Percentiles rank a stretch among this genome's conserved stretches.
Conservation (phyloP, 2,329 filamentous ascomycete species). For the Zasmidium cellare region DNA sequence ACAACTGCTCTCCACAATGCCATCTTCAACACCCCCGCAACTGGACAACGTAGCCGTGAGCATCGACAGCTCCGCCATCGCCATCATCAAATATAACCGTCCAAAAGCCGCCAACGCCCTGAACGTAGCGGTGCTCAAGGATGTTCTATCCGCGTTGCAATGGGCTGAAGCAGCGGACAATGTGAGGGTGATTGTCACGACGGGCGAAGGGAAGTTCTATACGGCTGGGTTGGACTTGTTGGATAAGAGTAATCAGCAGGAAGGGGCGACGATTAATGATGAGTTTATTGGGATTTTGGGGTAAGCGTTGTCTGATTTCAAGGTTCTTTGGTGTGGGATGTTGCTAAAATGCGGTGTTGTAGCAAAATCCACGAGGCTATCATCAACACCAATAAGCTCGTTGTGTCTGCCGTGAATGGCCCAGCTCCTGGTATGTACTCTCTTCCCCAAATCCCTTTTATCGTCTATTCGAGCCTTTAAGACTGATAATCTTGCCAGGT, state of each 20-base stretch:
- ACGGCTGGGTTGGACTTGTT: conserved; percentile 25
- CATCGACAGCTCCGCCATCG: conserved; percentile 20
- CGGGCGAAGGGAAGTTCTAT: conserved; percentile 26
- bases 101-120: conserved; percentile 25
- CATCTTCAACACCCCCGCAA: conserved; percentile 11
- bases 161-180: conserved; percentile 17
- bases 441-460: not conserved
- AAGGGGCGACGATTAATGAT: conserved; percentile 21
- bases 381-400: conserved; percentile 22
- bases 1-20: conserved; percentile 15
- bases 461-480: too few relatives aligned
- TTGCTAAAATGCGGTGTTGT: not conserved
- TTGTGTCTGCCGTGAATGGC: conserved; percentile 24
- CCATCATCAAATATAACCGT: conserved; percentile 24
- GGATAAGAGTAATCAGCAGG: conserved; percentile 16
- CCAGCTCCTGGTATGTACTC: conserved; percentile 21
- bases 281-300: conserved; percentile 15
- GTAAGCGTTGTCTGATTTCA: not conserved
- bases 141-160: conserved; percentile 20
- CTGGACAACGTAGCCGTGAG: conserved; percentile 19
- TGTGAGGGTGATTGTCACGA: conserved; percentile 23
- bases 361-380: conserved; percentile 19
- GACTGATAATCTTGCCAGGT: conserved; percentile 7
- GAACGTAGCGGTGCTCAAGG: conserved; percentile 18
- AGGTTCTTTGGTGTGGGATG: not conserved